A percentile compares a stretch with the other conserved stretches of the same genome.
Conservation (phyloP, 164 flowering plant species). For the Chloranthus sessilifolius region DNA sequence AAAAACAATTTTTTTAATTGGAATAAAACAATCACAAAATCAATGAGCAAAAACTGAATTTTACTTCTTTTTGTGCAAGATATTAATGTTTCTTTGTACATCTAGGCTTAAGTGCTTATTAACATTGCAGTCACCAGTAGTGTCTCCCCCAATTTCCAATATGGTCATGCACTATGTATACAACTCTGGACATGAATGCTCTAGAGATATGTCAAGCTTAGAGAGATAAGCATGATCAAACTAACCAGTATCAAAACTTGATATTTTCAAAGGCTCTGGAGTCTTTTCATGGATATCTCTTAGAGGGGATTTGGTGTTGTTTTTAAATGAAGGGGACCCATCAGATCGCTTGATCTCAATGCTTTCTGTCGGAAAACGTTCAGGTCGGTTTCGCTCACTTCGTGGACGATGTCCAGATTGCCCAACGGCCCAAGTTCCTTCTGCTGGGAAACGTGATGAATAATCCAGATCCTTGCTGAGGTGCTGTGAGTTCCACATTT, state of each 20-base stretch:
- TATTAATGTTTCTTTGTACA: slow-evolving; percentile 24
- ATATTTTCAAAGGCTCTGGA: slow-evolving; percentile 22
- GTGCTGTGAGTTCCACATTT: slow-evolving; percentile 33
- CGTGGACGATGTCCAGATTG: slow-evolving; percentile 23
- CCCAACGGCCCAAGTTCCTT: slow-evolving; percentile 29
- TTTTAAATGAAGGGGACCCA: slow-evolving; percentile 19
- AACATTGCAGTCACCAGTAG: slow-evolving; percentile 23
- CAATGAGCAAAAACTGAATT: no score
- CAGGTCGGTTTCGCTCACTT: slow-evolving; percentile 27
- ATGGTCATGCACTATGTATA: slow-evolving; percentile 42
- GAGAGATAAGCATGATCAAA: slow-evolving; percentile 49
- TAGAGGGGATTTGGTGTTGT: slow-evolving; percentile 17
- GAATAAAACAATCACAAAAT: no score
- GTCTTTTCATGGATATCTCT: slow-evolving; percentile 21
- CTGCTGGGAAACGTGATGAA: slow-evolving; percentile 18
- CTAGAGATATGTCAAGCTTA: slow-evolving; percentile 72
- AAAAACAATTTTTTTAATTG: no score
- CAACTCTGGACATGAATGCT: slow-evolving; percentile 51
- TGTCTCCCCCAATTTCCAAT: slow-evolving; percentile 20
- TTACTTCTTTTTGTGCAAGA: not conserved
- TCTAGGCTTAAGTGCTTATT: slow-evolving; percentile 21
- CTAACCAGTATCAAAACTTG: slow-evolving; percentile 17
- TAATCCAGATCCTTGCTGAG: slow-evolving; percentile 42
- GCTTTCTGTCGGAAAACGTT: slow-evolving; percentile 27
- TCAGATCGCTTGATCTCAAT: slow-evolving; percentile 27